phyloP scores from a whole-genome alignment of 352 stramenopile genomes.

The Phytophthora capsici region DNA sequence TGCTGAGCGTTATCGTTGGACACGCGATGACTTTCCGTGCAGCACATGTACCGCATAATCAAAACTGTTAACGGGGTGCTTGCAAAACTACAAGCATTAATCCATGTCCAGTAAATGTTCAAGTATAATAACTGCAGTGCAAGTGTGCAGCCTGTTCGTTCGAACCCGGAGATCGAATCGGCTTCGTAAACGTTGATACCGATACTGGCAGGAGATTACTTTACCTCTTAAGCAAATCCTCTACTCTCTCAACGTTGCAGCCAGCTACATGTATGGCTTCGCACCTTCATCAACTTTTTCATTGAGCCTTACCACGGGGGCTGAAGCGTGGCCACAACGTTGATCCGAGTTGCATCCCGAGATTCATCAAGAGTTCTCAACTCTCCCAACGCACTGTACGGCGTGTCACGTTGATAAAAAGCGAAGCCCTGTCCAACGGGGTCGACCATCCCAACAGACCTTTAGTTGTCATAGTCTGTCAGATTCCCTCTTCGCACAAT shows the following conservation, averaged over 20 bases:
- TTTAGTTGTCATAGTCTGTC: slow-evolving; percentile 5
- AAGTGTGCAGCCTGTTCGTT: no score
- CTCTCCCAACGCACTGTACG: background rate
- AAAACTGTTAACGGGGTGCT: background rate
- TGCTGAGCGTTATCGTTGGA: slow-evolving; percentile 19
- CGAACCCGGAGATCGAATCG: no score
- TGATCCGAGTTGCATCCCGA: slow-evolving; percentile 10
- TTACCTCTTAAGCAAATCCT: no score
- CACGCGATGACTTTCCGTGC: slow-evolving; percentile 3
- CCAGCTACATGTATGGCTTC: background rate
- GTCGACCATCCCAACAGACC: slow-evolving; percentile 2
- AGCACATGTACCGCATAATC: slow-evolving; percentile 11
- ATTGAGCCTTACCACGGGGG: background rate
- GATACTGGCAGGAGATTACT: no score
- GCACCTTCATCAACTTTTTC: slow-evolving; percentile 5
- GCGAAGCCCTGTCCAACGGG: slow-evolving; percentile 7
- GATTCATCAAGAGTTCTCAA: slow-evolving; percentile 16
- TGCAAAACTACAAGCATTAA: no score
- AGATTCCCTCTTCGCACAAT: slow-evolving; percentile 7
- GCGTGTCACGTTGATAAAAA: slow-evolving; percentile 5
- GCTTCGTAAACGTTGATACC: no score
- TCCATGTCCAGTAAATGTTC: no score
- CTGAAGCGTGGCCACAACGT: background rate
- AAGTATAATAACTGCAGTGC: no score
- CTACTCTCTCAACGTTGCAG: no score